Evolutionary conservation across 768 basidiomycete species (phyloP).

Genomic region (Naganishia vaughanmartiniae): DNA sequence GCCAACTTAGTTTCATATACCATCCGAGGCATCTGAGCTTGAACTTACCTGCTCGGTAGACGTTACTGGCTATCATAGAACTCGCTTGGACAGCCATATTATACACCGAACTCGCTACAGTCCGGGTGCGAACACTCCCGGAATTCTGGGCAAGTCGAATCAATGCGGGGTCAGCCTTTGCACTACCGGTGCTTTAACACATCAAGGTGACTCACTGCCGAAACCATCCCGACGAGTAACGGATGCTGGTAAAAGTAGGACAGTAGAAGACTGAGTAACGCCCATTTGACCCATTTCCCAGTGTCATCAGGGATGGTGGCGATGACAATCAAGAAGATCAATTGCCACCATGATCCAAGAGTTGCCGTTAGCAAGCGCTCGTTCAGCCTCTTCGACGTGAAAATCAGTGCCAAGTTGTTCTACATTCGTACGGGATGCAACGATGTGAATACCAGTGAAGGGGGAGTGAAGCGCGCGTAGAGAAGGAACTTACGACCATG

Average conservation of each 20-base stretch:
- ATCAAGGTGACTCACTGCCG: conserved; percentile 11
- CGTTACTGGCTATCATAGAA: conserved; percentile 53
- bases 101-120: conserved; percentile 57
- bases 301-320: conserved; percentile 55
- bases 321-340: conserved; percentile 62
- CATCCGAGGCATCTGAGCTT: too few relatives aligned
- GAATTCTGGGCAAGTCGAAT: conserved; percentile 64
- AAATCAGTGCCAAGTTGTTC: conserved; percentile 57
- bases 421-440: too few relatives aligned
- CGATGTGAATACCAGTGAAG: background rate
- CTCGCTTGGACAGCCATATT: conserved; percentile 66
- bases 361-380: conserved; percentile 61
- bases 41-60: conserved; percentile 55
- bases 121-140: conserved; percentile 61
- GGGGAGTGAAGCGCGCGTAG: conserved; percentile 48
- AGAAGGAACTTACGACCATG: conserved; percentile 53
- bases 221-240: conserved; percentile 38
- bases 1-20: background rate
- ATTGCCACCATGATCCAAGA: conserved; percentile 63
- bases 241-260: conserved; percentile 57
- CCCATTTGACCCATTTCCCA: conserved; percentile 36
- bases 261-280: conserved; percentile 51
- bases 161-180: background rate
- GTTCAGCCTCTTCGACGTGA: conserved; percentile 61
- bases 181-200: background rate